Conservation (phyloP, 768 basidiomycete species). For the Pisolithus orientalis region DNA sequence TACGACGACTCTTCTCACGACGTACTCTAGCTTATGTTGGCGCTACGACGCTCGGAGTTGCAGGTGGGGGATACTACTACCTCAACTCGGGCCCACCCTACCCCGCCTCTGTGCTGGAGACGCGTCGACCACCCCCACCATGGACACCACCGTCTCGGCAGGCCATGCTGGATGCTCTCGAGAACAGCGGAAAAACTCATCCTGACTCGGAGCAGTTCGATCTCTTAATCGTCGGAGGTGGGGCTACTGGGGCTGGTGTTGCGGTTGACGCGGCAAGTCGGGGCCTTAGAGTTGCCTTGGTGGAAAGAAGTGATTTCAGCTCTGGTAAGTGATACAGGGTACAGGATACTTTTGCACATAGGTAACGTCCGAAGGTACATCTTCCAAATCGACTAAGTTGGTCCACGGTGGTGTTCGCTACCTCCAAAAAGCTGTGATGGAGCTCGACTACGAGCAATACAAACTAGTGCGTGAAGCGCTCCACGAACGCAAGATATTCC, state of each 20-base stretch:
- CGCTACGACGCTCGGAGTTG: conserved; percentile 45
- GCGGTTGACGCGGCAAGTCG: conserved; percentile 91
- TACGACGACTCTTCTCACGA: conserved; percentile 42
- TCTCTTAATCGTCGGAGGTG: conserved; percentile 83
- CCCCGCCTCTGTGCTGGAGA: conserved; percentile 55
- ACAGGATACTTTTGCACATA: not conserved
- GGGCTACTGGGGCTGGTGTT: conserved; percentile 94
- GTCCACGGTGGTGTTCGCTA: conserved; percentile 98
- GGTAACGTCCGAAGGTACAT: conserved; percentile 57
- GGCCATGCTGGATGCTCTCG: conserved; percentile 57
- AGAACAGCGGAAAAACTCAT: conserved; percentile 10
- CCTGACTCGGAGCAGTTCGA: conserved; percentile 58
- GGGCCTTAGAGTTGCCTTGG: conserved; percentile 87
- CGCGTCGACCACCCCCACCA: conserved; percentile 66
- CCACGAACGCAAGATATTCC: conserved; percentile 87
- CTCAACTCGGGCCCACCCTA: conserved; percentile 70
- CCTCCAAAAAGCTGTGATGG: conserved; percentile 93
- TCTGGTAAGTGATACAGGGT: conserved; percentile 47
- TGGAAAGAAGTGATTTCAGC: conserved; percentile 89
- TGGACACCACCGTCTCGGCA: conserved; percentile 71
- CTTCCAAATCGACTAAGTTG: conserved; percentile 95
- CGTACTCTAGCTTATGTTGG: conserved; percentile 48
- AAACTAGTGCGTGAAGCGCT: conserved; percentile 95
- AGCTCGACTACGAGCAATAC: conserved; percentile 94
- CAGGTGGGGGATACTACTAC: conserved; percentile 62